These are phyloP conservation scores for Neonothopanus nambi DNA, from an alignment of 1,284 basidiomycete genomes.

Conservation along the genomic window DNA sequence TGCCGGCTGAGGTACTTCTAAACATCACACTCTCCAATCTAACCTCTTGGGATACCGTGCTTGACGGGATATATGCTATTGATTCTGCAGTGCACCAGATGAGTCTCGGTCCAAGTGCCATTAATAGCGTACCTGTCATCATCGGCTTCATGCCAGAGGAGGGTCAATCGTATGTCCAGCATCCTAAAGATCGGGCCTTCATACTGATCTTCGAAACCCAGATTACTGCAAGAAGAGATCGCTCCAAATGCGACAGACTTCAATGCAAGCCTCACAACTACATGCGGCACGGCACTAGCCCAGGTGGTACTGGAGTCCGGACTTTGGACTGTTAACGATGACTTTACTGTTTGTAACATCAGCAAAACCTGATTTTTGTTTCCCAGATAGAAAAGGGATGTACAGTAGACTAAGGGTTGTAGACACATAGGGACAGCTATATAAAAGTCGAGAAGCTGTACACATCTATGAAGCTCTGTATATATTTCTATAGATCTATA, in stretches of 20 bases:
- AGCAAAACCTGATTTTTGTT: too few relatives aligned
- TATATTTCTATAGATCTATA: too few relatives aligned
- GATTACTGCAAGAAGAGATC: constrained; percentile 16
- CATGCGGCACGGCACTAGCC: constrained; percentile 10
- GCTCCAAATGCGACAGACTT: constrained; percentile 21
- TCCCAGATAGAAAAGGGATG: too few relatives aligned
- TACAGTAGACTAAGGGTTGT: too few relatives aligned
- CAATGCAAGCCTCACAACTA: constrained; percentile 4
- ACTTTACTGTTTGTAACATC: constrained; percentile 20
- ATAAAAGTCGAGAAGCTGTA: too few relatives aligned
- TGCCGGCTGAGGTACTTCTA: constrained; percentile 21
- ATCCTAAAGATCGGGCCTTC: neutral
- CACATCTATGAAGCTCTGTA: too few relatives aligned
- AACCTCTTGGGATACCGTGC: constrained; percentile 16
- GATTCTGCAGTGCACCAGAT: constrained; percentile 18
- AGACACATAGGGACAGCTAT: too few relatives aligned
- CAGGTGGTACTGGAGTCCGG: constrained; percentile 18
- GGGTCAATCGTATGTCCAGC: constrained; percentile 20
- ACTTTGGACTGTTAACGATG: constrained; percentile 17
- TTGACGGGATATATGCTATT: constrained; percentile 18
- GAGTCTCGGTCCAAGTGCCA: constrained; percentile 14
- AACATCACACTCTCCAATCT: constrained; percentile 17
- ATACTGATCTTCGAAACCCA: neutral
- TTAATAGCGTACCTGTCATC: constrained; percentile 21
- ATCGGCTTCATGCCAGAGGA: constrained; percentile 25